These are phyloP conservation scores for Penicillium pancosmium DNA, from an alignment of 495 filamentous ascomycete species.

Conservation along the genomic window DNA sequence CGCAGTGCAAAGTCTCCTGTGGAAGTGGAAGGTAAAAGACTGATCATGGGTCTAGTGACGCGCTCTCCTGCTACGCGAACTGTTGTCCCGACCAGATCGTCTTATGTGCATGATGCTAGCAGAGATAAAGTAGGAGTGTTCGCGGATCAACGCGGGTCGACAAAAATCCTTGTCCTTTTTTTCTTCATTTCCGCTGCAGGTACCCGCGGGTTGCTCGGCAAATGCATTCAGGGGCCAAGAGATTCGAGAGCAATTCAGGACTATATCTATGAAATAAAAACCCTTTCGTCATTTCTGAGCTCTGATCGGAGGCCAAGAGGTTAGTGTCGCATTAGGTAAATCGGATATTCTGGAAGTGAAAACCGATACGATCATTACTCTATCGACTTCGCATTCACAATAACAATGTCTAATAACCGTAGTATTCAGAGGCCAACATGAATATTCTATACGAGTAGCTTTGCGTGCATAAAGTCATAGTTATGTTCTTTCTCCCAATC, in stretches of 20 bases:
- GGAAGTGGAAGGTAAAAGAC: background rate
- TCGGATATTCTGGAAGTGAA: too few species aligned
- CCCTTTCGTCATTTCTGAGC: too few species aligned
- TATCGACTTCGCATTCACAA: too few species aligned
- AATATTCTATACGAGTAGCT: too few species aligned
- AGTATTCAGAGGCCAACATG: too few species aligned
- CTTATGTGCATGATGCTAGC: background rate
- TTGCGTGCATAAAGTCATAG: too few species aligned
- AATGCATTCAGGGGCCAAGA: background rate
- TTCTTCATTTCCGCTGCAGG: background rate
- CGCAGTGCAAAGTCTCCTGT: background rate
- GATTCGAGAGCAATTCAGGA: background rate
- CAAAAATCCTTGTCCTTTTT: background rate
- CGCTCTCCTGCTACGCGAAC: background rate
- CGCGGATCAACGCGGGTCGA: slow-evolving; percentile 3
- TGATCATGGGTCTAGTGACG: background rate
- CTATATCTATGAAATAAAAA: background rate
- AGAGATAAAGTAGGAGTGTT: background rate
- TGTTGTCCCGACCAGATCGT: background rate
- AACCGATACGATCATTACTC: too few species aligned
- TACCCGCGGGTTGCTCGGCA: background rate
- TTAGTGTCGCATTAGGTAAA: too few species aligned
- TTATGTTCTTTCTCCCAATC: background rate
- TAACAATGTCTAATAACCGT: too few species aligned
- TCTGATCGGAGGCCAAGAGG: too few species aligned